Base-by-base conservation (phyloP, 441 rosid genomes). In the Erysimum cheiri region DNA sequence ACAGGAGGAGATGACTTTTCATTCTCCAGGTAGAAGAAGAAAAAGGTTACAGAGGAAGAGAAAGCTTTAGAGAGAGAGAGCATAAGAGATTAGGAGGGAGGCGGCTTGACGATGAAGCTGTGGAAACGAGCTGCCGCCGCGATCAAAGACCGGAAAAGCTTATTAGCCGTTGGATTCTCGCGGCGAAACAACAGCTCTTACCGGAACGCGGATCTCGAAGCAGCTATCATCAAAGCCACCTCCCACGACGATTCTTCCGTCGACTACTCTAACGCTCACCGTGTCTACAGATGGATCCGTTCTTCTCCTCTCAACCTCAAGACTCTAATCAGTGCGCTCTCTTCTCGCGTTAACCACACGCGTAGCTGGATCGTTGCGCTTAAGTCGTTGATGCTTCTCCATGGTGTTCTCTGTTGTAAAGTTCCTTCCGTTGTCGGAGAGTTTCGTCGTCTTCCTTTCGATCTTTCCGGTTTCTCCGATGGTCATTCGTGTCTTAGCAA, bases 331-430 rank as follows among this genome's bases (percentile, higher is more conserved):
- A 64, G 72, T 72, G 77, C 80, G 5, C 64, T 92, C 41, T 74
- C 85, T 1, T 31, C 61, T 8, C 84, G 98, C 11, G 80, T 90
- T 54, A 81, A 77, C 67, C 80, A 81, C 69, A 87, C 92, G 2
- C 54, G 75, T 1, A 80, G 87, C 78, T 90, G 98, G 97, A 83
- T 80, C 10, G 93, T 90, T 4, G 87, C 92, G 0, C 80, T 92
- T n/a, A 90, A 90, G 31, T 84, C 96, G 6, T 74, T 88, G 8
- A 85, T 90, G 79, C 82, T 92, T 8, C 79, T 90, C 78, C 97
- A 92, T 15, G 92, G 97, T 5, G 82, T 92, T 35, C 78, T 90
- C 56, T 81, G 84, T 61, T 85, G 89, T 29, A 85, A 80, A 47
- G 77, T 80, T 19, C 83, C 82, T 0, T 72, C 82, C 5, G 84